Evolutionary conservation across 2,329 filamentous ascomycete genomes (phyloP), one percentile per base, ranked within the genome.

Genomic region (Scytalidium sp.): DNA sequence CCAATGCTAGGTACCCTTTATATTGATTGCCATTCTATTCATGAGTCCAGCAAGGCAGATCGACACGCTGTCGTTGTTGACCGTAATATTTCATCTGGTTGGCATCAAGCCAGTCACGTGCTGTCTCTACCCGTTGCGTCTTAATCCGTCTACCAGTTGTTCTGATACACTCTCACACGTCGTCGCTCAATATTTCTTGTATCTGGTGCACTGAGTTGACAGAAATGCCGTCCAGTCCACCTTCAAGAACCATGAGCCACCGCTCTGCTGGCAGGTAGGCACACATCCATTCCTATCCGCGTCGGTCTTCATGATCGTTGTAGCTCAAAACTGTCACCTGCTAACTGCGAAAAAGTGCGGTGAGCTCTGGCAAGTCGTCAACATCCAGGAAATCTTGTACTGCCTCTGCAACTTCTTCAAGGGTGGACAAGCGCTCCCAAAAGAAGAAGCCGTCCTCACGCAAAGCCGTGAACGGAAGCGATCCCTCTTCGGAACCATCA

Each of bases 401-500:
- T n/a, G 15, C 32, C 7, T 57, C 10, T 58, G 52, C 6, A 46
- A 60, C 10, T 53, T 57, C 13, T 42, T 46, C 2, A 65, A 64
- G 46, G 49, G 47, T 19, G 23, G 32, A 19, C 51, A 58, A 15
- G 80, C 83, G 73, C n/a, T 76, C 77, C 0, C 82, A 85, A 55
- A 72, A 74, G 29, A 36, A n/a, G 17, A 36, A 36, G 13, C 4
- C 32, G 4, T 15, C 32, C 13, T 36, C 32, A 15, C 32, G 15
- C 32, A n/a, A 5, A 8, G 32, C 32, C 32, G 17, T 15, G 17
- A 8, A 36, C 5, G 32, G 15, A 36, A n/a, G 15, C 7, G 17
- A 0, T 81, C 81, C 0, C 62, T 85, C 1, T 70, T 84, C 41
- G 76, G 81, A 0, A 73, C 81, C 1, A 64, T 84, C 3, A 70